Conservation (phyloP, 2,329 filamentous ascomycete genomes). For the Parasarocladium wereldwijsianum region DNA sequence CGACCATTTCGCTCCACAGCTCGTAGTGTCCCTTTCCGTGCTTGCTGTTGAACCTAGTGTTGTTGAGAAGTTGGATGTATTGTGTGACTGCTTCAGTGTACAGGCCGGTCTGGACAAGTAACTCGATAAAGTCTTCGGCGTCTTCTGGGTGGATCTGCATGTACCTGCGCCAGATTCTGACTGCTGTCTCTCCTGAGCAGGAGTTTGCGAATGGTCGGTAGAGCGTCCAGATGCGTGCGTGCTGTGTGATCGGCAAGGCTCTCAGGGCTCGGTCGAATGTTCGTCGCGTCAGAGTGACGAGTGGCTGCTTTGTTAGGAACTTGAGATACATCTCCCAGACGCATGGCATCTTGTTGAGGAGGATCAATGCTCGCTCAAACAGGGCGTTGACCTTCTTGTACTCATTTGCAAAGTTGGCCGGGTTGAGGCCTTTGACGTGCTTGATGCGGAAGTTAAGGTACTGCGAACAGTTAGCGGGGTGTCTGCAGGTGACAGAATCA, state of each 20-base stretch:
- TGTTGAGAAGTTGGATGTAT: slow-evolving; percentile 87
- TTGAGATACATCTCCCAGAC: slow-evolving; percentile 97
- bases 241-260: slow-evolving; percentile 84
- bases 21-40: slow-evolving; percentile 91
- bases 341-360: slow-evolving; percentile 96
- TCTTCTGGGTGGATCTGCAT: slow-evolving; percentile 96
- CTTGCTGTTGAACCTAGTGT: slow-evolving; percentile 80
- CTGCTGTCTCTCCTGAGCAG: slow-evolving; percentile 75
- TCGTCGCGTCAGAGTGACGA: slow-evolving; percentile 71
- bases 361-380: slow-evolving; percentile 81
- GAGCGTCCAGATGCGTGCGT: slow-evolving; percentile 86
- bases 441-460: slow-evolving; percentile 76
- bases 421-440: slow-evolving; percentile 70
- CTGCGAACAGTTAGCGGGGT: slow-evolving; percentile 22
- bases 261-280: slow-evolving; percentile 87
- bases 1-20: slow-evolving; percentile 95
- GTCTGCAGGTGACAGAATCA: neutral
- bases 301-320: slow-evolving; percentile 82
- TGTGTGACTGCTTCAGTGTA: slow-evolving; percentile 85
- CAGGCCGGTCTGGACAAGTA: slow-evolving; percentile 64
- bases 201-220: slow-evolving; percentile 87
- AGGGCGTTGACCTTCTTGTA: slow-evolving; percentile 89
- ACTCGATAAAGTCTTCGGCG: slow-evolving; percentile 85
- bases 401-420: slow-evolving; percentile 63
- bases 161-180: slow-evolving; percentile 89